Evolutionary conservation across 208 protist genomes (phyloP).

Genomic region (Acanthamoeba sp.): DNA sequence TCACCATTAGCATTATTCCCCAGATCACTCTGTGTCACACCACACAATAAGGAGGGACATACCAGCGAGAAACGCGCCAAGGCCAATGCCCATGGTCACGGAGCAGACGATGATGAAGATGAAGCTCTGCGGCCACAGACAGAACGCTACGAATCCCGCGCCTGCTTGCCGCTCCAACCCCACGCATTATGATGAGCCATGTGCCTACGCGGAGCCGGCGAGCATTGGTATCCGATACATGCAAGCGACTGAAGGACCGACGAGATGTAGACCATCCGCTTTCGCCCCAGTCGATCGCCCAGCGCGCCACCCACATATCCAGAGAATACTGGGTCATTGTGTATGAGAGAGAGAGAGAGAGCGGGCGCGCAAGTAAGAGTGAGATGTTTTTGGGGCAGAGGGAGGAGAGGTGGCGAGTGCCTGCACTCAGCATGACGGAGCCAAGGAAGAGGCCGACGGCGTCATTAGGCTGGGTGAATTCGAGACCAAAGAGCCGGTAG

Average conservation of each 20-base stretch:
- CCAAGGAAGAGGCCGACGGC: not conserved
- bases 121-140: not conserved
- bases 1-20: too few relatives aligned
- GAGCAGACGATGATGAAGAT: not conserved
- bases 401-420: not conserved
- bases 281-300: not conserved
- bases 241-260: not conserved
- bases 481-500: not conserved
- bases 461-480: not conserved
- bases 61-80: not conserved
- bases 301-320: not conserved
- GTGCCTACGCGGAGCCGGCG: not conserved
- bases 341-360: too few relatives aligned
- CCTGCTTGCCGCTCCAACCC: not conserved
- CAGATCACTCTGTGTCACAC: too few relatives aligned
- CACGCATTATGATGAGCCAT: too few relatives aligned
- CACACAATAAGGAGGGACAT: not conserved
- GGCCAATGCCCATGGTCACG: not conserved
- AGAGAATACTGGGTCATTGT: not conserved
- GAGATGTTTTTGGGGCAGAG: too few relatives aligned
- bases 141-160: not conserved
- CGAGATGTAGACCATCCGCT: slow-evolving; percentile 29
- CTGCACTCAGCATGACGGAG: not conserved
- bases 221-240: not conserved
- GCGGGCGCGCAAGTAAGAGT: too few relatives aligned